These are phyloP conservation scores for Elongisporangium anandrum DNA, from an alignment of 352 stramenopile genomes.

Conservation along the genomic window DNA sequence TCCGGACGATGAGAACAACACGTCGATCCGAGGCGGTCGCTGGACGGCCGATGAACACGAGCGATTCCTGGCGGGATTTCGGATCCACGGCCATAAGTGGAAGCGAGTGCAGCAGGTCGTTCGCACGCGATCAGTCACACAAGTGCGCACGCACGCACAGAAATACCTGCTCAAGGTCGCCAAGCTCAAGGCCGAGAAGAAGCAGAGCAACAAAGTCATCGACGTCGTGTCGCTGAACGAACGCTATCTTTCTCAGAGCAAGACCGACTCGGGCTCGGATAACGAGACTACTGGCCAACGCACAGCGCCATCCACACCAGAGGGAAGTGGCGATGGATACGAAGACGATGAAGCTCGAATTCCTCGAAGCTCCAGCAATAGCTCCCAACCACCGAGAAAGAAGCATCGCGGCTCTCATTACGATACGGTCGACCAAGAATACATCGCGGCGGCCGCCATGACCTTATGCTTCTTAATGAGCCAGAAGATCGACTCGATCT, in stretches of 20 bases:
- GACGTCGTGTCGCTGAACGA: constrained; percentile 14
- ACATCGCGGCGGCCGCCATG: constrained; percentile 73
- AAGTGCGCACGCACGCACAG: constrained; percentile 85
- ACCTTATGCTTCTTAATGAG: constrained; percentile 83
- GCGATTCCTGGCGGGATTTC: constrained; percentile 81
- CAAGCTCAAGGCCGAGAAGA: constrained; percentile 84
- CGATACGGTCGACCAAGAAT: constrained; percentile 67
- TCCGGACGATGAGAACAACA: constrained; percentile 33
- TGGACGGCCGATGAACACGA: constrained; percentile 87
- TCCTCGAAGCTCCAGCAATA: constrained; percentile 9
- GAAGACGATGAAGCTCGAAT: neutral
- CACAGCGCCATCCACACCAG: constrained; percentile 33
- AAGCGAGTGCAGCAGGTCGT: constrained; percentile 88
- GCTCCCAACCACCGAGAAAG: constrained; percentile 36
- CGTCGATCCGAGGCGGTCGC: constrained; percentile 71
- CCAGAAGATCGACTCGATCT: constrained; percentile 79
- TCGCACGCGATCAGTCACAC: constrained; percentile 81
- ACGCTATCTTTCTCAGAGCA: constrained; percentile 8
- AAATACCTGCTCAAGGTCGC: constrained; percentile 89
- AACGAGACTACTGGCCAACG: constrained; percentile 1
- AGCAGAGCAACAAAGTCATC: constrained; percentile 26
- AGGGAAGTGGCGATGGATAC: constrained; percentile 11
- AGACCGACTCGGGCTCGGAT: constrained; percentile 15
- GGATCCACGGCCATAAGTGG: constrained; percentile 87
- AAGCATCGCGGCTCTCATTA: constrained; percentile 46